These are phyloP conservation scores for Yamadazyma phyllophila DNA, from an alignment of 805 yeast species.

Conservation along the genomic window DNA sequence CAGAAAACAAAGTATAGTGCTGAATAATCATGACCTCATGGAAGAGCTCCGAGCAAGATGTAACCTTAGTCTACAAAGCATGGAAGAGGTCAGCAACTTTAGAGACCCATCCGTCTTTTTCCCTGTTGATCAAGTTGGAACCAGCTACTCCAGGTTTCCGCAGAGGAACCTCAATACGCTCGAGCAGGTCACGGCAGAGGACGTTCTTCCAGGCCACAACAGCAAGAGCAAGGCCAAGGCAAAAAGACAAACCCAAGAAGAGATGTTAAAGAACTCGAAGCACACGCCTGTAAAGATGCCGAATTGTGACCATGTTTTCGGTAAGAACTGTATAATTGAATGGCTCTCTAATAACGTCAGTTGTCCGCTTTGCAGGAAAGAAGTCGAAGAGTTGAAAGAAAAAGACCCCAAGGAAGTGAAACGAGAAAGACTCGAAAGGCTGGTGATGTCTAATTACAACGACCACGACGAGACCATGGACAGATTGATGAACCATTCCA, in stretches of 20 bases:
- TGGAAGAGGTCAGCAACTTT: constrained; percentile 13
- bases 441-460: constrained; percentile 14
- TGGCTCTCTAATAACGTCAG: constrained; percentile 40
- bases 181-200: constrained; percentile 18
- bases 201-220: constrained; percentile 27
- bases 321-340: constrained; percentile 39
- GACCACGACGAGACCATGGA: constrained; percentile 18
- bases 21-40: constrained; percentile 4
- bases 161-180: constrained; percentile 21
- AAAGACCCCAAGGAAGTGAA: constrained; percentile 17
- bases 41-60: constrained; percentile 4
- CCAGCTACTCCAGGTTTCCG: constrained; percentile 27
- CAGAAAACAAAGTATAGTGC: neutral
- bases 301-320: constrained; percentile 41
- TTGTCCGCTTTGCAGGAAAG: constrained; percentile 43
- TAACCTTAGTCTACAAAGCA: constrained; percentile 1
- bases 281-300: constrained; percentile 43
- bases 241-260: constrained; percentile 13
- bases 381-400: constrained; percentile 27
- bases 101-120: constrained; percentile 33
- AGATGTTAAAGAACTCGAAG: constrained; percentile 13
- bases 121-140: constrained; percentile 28
- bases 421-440: constrained; percentile 12
- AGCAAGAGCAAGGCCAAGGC: constrained; percentile 12
- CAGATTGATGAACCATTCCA: constrained; percentile 28